Base-by-base conservation (phyloP, 1,139 yeast genomes). In the Yamadazyma dushanensis region DNA sequence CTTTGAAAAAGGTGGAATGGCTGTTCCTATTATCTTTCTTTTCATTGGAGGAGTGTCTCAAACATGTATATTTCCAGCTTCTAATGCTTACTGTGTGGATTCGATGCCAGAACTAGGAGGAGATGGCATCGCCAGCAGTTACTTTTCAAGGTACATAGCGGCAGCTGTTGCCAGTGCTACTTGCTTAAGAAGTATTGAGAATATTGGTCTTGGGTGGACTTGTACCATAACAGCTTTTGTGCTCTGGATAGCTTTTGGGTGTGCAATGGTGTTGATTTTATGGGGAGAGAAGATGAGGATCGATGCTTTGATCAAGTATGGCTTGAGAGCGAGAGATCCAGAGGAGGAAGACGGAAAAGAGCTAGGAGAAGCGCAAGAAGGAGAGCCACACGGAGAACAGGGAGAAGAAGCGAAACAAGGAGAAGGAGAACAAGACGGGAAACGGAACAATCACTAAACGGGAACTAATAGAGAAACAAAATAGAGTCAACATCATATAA, bases 31-130 rank as follows among this genome's bases (percentile, higher is more conserved):
- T 8, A 59, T 76, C 4, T 58, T 66, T 41, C 55, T 76, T 63
- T 75, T 74, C 40, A 20, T 67, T 18, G 60, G 65, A 26, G 81
- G 78, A 0, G 43, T 73, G 16, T 72, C 72, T 1, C 81, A 76
- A 49, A 72, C 79, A 0, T 57, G 69, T 23, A 53, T 66, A 8
- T 76, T 73, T 45, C 78, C 81, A 1, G 65, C 75, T 14, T 49
- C 71, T 16, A 76, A 76, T 46, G 66, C 80, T 6, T 76, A 76
- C 46, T 74, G 80, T 52, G 76, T 75, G 10, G 82, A 76, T 49
- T 68, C 74, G 2, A 62, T 76, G 67, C 80, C 80, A 2, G 65
- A 70, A 31, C 48, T 75, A 26, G 66, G 66, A 21, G 78, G 80
- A 14, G 79, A 73, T 46, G 79, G 76, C 1, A 68, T 76, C 29